Evolutionary conservation across 352 stramenopile genomes (phyloP).

Genomic region (Globisporangium perplexum): DNA sequence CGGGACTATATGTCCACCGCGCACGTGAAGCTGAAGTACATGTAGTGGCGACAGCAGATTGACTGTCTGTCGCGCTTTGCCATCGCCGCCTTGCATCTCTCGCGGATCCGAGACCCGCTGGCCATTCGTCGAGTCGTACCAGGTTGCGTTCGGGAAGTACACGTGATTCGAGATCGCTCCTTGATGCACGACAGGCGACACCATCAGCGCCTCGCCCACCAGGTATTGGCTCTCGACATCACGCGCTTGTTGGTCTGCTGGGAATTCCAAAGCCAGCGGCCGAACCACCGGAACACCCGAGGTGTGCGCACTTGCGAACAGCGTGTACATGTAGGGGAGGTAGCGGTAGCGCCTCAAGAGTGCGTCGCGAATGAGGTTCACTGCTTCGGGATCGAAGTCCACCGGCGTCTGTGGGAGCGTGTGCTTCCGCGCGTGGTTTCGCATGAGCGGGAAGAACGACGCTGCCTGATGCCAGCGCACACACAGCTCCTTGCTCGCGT

Average conservation of each 20-base stretch:
- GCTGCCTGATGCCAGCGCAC: slow-evolving; percentile 81
- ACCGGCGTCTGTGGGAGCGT: slow-evolving; percentile 43
- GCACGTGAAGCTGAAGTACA: slow-evolving; percentile 58
- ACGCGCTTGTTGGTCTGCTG: slow-evolving; percentile 27
- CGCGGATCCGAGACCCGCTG: slow-evolving; percentile 17
- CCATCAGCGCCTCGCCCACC: slow-evolving; percentile 61
- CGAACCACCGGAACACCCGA: slow-evolving; percentile 42
- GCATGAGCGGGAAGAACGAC: slow-evolving; percentile 73
- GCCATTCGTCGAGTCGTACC: slow-evolving; percentile 61
- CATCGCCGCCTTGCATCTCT: not conserved
- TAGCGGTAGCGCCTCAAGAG: slow-evolving; percentile 62
- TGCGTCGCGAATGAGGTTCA: slow-evolving; percentile 59
- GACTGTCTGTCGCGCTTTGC: slow-evolving; percentile 14
- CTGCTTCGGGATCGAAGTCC: slow-evolving; percentile 54
- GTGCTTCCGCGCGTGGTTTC: slow-evolving; percentile 54
- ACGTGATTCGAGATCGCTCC: slow-evolving; percentile 44
- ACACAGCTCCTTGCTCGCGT: slow-evolving; percentile 60
- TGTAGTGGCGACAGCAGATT: slow-evolving; percentile 49
- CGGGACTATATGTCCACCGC: slow-evolving; percentile 55
- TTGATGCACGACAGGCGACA: slow-evolving; percentile 71
- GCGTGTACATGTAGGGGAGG: slow-evolving; percentile 84
- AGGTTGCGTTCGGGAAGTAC: slow-evolving; percentile 65
- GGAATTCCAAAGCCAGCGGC: slow-evolving; percentile 64
- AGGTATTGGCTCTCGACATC: slow-evolving; percentile 69
- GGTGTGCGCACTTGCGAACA: slow-evolving; percentile 55